A percentile compares a stretch with the other conserved stretches of the same genome.
phyloP scores from a whole-genome alignment of 2,329 filamentous ascomycete species.

The Beauveria asiatica region DNA sequence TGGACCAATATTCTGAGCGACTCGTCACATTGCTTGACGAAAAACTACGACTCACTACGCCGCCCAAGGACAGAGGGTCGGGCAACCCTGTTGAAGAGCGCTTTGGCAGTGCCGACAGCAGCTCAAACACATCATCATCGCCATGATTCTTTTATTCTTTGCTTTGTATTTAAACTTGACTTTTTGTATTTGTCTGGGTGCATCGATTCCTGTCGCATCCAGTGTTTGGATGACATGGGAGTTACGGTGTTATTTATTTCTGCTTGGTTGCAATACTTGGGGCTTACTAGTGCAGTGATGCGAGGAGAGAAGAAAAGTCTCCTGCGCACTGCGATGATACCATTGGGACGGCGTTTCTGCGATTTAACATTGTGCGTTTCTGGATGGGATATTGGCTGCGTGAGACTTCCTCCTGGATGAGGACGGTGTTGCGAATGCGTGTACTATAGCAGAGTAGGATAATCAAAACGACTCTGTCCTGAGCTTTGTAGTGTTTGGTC shows the following conservation, averaged over 20 bases:
- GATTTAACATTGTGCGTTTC: neutral
- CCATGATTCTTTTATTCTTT: constrained; percentile 15
- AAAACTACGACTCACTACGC: constrained; percentile 48
- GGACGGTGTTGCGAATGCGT: neutral
- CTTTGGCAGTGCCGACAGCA: constrained; percentile 26
- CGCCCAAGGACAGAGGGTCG: constrained; percentile 23
- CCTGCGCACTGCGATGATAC: constrained; percentile 1
- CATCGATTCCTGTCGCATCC: neutral
- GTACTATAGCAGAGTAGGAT: neutral
- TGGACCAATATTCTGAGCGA: constrained; percentile 69
- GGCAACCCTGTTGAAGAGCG: constrained; percentile 23
- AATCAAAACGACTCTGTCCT: neutral
- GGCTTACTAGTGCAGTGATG: neutral
- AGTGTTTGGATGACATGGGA: neutral
- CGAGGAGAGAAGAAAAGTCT: neutral
- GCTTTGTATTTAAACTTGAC: constrained; percentile 14
- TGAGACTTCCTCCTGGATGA: neutral
- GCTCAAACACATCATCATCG: constrained; percentile 26
- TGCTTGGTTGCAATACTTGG: neutral
- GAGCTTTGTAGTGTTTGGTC: neutral
- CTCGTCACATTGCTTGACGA: constrained; percentile 65
- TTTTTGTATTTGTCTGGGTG: constrained; percentile 2
- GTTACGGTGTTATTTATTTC: neutral
- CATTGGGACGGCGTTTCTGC: constrained; percentile 7
- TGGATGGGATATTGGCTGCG: neutral